A percentile compares a stretch with the other conserved stretches of the same genome.
Conservation (phyloP, 192 early-diverging fungal species). For the Helicostylum pulchrum region DNA sequence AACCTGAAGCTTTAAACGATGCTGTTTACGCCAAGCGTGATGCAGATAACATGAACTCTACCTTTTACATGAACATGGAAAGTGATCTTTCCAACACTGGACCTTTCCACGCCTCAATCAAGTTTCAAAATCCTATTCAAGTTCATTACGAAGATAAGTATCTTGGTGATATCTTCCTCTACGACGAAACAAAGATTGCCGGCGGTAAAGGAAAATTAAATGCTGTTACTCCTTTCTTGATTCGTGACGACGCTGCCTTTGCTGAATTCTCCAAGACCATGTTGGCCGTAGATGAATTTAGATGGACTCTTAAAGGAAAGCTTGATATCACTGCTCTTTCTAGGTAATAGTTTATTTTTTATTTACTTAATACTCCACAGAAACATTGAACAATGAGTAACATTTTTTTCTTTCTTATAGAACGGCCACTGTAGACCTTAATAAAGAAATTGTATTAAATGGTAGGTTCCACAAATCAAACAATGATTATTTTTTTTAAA, state of each 20-base stretch:
- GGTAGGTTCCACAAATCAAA: conserved; percentile 26
- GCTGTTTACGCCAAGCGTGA: conserved; percentile 6
- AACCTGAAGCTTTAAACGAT: conserved; percentile 5
- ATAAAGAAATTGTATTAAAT: conserved; percentile 41
- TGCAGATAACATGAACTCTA: conserved; percentile 27
- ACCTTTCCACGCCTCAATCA: conserved; percentile 48
- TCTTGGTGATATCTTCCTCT: conserved; percentile 41
- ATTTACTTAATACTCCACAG: not conserved
- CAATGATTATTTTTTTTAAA: too few species aligned
- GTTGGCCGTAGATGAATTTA: conserved; percentile 38
- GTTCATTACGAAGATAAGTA: conserved; percentile 40
- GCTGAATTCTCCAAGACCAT: conserved; percentile 47
- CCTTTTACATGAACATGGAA: conserved; percentile 40
- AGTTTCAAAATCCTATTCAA: conserved; percentile 44
- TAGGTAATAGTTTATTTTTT: conserved; percentile 4
- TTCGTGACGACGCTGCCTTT: conserved; percentile 41
- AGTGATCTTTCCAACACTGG: conserved; percentile 45
- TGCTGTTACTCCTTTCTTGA: conserved; percentile 34
- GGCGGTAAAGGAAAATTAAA: conserved; percentile 42
- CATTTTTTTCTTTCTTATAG: conserved; percentile 1
- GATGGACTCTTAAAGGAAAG: conserved; percentile 30
- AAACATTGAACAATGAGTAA: not conserved
- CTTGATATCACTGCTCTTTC: conserved; percentile 31
- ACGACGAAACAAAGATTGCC: conserved; percentile 37
- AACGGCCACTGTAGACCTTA: conserved; percentile 40